Base-by-base conservation (phyloP, 2,329 filamentous ascomycete species). In the Exophiala viscosa region DNA sequence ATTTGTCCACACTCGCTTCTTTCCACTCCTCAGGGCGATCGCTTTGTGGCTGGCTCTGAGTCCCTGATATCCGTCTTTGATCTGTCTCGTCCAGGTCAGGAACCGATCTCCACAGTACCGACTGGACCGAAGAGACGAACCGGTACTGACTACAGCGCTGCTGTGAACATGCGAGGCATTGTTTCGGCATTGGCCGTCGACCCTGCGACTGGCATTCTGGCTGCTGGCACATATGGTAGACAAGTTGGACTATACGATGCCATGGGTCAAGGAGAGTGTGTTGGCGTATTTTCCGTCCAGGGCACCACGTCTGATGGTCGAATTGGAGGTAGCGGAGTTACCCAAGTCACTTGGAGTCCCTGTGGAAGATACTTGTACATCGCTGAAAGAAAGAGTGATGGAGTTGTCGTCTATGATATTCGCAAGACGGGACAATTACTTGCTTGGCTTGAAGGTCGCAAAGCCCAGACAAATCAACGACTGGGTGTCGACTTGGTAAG, bases 291-390 rank as follows among this genome's bases (percentile, higher is more conserved):
- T 56, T 69, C 69, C 6, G 65, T 81, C 44, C 65, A 65, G 5
- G 70, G 69, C 42, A 68, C 69, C 20, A 63, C 68, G 34, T 68
- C 69, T 1, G 67, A 73, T 35, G 58, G 57, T 4, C 62, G 64
- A 6, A 73, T 74, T 45, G 66, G 68, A 13, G 82, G 81, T 2
- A 69, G 67, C 0, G 83, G 83, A 3, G 68, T 85, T 15, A 80
- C 77, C 1, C 73, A 78, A 45, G 64, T 85, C 11, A 65, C 73
- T 13, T 85, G 81, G 81, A 82, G 76, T 47, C 74, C 76, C 0
- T 79, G 77, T 64, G 80, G 78, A 1, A 72, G 69, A 39, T 85
- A 85, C 62, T 64, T 86, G 4, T 79, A 81, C 58, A 73, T 83
- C 14, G 77, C 74, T 0, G 82, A 85, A 62, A 72, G 82, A 15